Evolutionary conservation across 257 asterid genomes (phyloP), one percentile per base, ranked within the genome.

Genomic region (Striga asiatica): DNA sequence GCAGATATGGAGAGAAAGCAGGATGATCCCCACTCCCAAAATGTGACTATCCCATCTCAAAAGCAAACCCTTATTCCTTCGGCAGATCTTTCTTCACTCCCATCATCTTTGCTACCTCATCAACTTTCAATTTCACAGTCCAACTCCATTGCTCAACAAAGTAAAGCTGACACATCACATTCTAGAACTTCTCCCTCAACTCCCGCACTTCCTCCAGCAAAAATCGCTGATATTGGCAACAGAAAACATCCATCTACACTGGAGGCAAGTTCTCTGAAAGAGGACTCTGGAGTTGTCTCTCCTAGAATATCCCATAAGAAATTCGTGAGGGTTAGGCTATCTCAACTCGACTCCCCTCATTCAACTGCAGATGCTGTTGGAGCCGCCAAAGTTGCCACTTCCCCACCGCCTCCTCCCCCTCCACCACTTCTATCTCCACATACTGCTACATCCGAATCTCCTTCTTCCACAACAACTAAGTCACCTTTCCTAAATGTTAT

Each of bases 171-270:
- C 45, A 37, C 37, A 43, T 46, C 47, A 12, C 58, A 69, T 57
- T 27, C 74, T 3, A 50, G 67, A 58, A 54, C 66, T 25, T 23
- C 62, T 58, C 57, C 60, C 67, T 62, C 72, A 60, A 54, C 71
- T 56, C 63, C 77, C 63, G 64, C 74, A n/a, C n/a, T n/a, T n/a
- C n/a, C n/a, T n/a, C n/a, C n/a, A 52, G 54, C 69, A 58, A 67
- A 74, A 58, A 72, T 65, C 67, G 68, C 71, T 69, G 61, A 24
- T 53, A 3, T 60, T 58, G 50, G 52, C 51, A 63, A 43, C 34
- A 68, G 50, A 58, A 67, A 11, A 8, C 51, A 70, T 66, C 46
- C 38, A 41, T 58, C 68, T 45, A 65, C 66, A 37, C 38, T 67
- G 13, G 47, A 60, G 60, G 52, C 61, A 52, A 50, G 58, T 56